Percentiles rank a stretch among this genome's conserved stretches.
Evolutionary conservation across 2,329 filamentous ascomycete species (phyloP).

Genomic region (Coniosporium tulheliwenetii): DNA sequence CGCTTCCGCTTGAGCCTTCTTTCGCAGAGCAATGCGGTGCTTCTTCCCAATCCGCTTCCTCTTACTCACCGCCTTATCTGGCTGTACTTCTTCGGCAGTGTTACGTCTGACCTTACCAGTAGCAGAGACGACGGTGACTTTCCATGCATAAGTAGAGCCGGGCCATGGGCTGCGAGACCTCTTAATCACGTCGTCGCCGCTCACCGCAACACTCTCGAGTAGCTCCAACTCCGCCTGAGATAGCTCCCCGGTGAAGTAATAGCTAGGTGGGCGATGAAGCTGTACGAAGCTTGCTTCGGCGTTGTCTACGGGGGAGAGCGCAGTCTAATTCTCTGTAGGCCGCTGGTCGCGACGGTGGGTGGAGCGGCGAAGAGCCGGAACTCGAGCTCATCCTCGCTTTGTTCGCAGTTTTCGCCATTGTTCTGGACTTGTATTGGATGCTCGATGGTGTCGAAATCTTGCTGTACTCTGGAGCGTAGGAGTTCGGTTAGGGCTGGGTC

Average conservation of each 20-base stretch:
- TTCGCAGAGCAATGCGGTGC: slow-evolving; percentile 11
- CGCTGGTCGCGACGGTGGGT: slow-evolving; percentile 1
- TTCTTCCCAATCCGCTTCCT: slow-evolving; percentile 16
- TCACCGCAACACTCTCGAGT: slow-evolving; percentile 6
- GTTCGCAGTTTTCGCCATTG: not conserved
- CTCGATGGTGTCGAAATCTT: slow-evolving; percentile 13
- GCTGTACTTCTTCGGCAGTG: slow-evolving; percentile 1
- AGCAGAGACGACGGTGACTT: slow-evolving; percentile 8
- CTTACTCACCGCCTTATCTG: slow-evolving; percentile 2
- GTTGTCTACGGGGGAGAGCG: slow-evolving; percentile 7
- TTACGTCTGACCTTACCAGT: slow-evolving; percentile 1
- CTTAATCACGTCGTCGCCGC: slow-evolving; percentile 7
- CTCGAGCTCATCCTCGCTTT: slow-evolving; percentile 10
- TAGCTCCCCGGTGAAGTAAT: slow-evolving; percentile 7
- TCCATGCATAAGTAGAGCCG: slow-evolving; percentile 11
- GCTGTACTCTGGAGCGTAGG: slow-evolving; percentile 11
- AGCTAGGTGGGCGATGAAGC: slow-evolving; percentile 3
- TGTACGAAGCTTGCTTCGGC: slow-evolving; percentile 6
- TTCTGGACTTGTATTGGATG: not conserved
- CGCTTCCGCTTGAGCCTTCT: not conserved
- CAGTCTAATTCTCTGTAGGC: slow-evolving; percentile 8
- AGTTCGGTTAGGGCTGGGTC: slow-evolving; percentile 16
- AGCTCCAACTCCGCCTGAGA: slow-evolving; percentile 1
- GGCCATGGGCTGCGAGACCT: slow-evolving; percentile 6
- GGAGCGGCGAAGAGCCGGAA: slow-evolving; percentile 11